Conservation (phyloP, 2,329 filamentous ascomycete species). For the Cercospora sojina region DNA sequence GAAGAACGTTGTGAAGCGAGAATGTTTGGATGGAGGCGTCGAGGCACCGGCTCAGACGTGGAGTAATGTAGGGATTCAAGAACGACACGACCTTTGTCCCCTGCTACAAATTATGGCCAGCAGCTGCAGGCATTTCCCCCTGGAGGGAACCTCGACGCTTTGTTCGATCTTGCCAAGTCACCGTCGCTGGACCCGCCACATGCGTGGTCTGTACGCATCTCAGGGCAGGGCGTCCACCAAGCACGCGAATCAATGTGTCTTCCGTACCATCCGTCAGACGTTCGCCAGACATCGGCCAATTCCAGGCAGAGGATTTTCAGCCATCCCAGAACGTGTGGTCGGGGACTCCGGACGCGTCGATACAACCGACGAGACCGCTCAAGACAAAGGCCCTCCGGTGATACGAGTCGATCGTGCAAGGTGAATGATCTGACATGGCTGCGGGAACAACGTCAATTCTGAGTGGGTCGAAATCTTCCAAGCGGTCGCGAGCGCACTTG, state of each 20-base stretch:
- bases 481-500: constrained; percentile 41
- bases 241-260: neutral
- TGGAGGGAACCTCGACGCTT: neutral
- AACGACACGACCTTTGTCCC: neutral
- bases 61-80: too few relatives aligned
- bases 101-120: neutral
- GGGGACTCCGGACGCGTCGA: neutral
- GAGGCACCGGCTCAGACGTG: neutral
- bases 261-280: neutral
- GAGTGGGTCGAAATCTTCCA: constrained; percentile 43
- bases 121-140: neutral
- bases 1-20: neutral
- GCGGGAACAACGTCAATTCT: constrained; percentile 37
- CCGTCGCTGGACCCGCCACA: neutral
- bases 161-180: neutral
- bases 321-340: neutral
- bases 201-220: neutral
- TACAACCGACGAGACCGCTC: neutral
- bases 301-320: neutral
- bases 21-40: neutral
- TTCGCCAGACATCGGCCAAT: neutral
- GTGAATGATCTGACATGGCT: constrained; percentile 1
- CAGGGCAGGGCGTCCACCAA: neutral
- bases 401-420: constrained; percentile 11
- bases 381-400: neutral